phyloP scores from a whole-genome alignment of 352 stramenopile genomes.

The Globisporangium uncinulatum region DNA sequence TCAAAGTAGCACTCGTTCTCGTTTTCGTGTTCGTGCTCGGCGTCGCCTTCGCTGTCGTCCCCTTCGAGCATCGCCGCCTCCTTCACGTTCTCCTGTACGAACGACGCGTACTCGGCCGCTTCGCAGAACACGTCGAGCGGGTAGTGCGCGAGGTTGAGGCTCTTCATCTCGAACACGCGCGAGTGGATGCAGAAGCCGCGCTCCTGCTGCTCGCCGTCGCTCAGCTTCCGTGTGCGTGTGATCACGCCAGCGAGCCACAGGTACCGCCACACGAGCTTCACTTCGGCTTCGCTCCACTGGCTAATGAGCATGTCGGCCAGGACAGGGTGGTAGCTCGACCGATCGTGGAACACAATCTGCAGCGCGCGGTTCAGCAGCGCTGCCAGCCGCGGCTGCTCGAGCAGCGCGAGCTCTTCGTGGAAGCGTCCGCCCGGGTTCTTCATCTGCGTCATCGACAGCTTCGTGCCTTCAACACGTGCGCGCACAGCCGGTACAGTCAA shows the following conservation, averaged over 20 bases:
- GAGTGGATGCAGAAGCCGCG: slow-evolving; percentile 69
- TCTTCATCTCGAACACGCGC: slow-evolving; percentile 68
- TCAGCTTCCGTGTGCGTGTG: slow-evolving; percentile 39
- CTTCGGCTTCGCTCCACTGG: slow-evolving; percentile 63
- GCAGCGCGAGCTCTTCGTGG: slow-evolving; percentile 57
- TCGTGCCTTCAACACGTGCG: slow-evolving; percentile 52
- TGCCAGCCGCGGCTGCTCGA: slow-evolving; percentile 51
- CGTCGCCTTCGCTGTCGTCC: slow-evolving; percentile 1
- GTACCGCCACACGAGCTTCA: slow-evolving; percentile 83
- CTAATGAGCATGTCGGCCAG: slow-evolving; percentile 72
- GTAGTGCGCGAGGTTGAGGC: slow-evolving; percentile 57
- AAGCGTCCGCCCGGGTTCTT: slow-evolving; percentile 73
- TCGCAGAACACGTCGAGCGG: slow-evolving; percentile 64
- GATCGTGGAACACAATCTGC: slow-evolving; percentile 79
- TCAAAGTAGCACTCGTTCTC: slow-evolving; percentile 38
- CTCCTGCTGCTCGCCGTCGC: slow-evolving; percentile 55
- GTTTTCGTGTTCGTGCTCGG: slow-evolving; percentile 6
- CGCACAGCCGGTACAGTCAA: slow-evolving; percentile 53
- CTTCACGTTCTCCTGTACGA: slow-evolving; percentile 65
- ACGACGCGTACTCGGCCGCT: slow-evolving; percentile 64
- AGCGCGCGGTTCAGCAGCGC: slow-evolving; percentile 61
- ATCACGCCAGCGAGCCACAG: slow-evolving; percentile 77
- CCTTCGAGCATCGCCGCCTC: slow-evolving; percentile 32
- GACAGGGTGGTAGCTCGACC: slow-evolving; percentile 60
- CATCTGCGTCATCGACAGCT: slow-evolving; percentile 47